These are phyloP conservation scores for Centrapalus pauciflorus DNA, from an alignment of 129 eudicot species.

Conservation along the genomic window DNA sequence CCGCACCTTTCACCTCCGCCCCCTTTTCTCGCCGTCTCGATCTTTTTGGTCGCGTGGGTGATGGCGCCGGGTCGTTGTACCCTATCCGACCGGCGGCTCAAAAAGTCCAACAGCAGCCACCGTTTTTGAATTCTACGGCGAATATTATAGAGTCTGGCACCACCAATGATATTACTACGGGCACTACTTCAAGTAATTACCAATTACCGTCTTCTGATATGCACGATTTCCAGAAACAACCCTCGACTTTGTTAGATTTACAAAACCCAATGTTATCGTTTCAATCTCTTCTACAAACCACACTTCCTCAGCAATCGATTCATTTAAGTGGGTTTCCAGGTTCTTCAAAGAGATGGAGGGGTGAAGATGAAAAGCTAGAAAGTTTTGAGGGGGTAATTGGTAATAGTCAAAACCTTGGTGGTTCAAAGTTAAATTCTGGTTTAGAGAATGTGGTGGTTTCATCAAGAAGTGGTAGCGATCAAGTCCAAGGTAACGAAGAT, in stretches of 20 bases:
- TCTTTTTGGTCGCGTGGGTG: conserved; percentile 31
- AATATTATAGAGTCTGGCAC: conserved; percentile 10
- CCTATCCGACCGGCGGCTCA: conserved; percentile 55
- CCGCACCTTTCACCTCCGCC: conserved; percentile 54
- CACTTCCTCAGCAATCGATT: conserved; percentile 8
- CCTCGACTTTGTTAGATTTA: conserved; percentile 33
- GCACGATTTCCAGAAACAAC: conserved; percentile 12
- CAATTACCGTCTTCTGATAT: conserved; percentile 8
- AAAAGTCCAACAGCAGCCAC: conserved; percentile 37
- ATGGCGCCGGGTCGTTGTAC: conserved; percentile 32
- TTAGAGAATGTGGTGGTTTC: conserved; percentile 35
- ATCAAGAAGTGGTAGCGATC: conserved; percentile 31
- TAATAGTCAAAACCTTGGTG: conserved; percentile 23
- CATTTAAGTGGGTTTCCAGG: conserved; percentile 27
- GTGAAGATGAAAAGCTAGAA: conserved; percentile 22
- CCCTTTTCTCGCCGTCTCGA: conserved; percentile 59
- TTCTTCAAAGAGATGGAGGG: conserved; percentile 26
- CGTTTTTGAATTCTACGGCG: conserved; percentile 26
- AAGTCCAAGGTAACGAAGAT: conserved; percentile 42
- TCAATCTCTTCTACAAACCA: conserved; percentile 35
- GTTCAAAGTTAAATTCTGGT: conserved; percentile 28
- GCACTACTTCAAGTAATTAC: conserved; percentile 25
- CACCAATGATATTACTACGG: conserved; percentile 4
- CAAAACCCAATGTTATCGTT: conserved; percentile 37
- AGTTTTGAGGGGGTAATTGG: conserved; percentile 25